Base-by-base conservation (phyloP, 306 rosid species). In the Inga leiocalycina region DNA sequence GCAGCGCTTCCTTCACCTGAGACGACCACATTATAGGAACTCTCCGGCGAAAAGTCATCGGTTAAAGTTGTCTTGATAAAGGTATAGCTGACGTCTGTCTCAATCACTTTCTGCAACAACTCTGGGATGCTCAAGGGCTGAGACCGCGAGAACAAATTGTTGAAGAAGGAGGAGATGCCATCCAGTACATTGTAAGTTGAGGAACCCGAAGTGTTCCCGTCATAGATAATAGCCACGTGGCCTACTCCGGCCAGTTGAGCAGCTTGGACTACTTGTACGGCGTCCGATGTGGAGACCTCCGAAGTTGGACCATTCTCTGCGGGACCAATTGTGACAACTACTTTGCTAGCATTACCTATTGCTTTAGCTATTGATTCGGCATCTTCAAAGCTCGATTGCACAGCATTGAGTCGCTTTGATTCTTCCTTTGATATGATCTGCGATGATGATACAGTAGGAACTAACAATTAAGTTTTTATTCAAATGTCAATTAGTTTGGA, bases 341-440 rank as follows among this genome's bases (percentile, higher is more conserved):
- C 98, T 85, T 96, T 96, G 89, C 98, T 90, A 22, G 99, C 99
- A 35, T 91, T 96, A 67, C 99, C 98, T 39, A 96, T 96, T 35
- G 99, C 99, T 85, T 92, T 94, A 51, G 99, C 99, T 45, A 94
- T 94, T 46, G 97, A 73, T 62, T 94, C 94, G 1, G 92, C 89
- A 27, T 91, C 88, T 37, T 90, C 83, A 77, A 96, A 96, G 61
- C 89, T 82, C 17, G 98, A 91, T 57, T 91, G 89, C 15, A 96
- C 98, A 1, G 98, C 98, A 19, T 96, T 96, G 56, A 96, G 88
- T 32, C 99, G 94, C 84, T 89, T 96, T 4, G 97, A 90, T 76
- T 96, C 97, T 82, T 92, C 98, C 14, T 90, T 90, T 57, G 99
- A 96, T 86, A 96, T 90, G 82, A 96, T 86, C 98, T 96, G 82